Conservation (phyloP, 1,284 basidiomycete species). For the Polyporus tsugae region DNA sequence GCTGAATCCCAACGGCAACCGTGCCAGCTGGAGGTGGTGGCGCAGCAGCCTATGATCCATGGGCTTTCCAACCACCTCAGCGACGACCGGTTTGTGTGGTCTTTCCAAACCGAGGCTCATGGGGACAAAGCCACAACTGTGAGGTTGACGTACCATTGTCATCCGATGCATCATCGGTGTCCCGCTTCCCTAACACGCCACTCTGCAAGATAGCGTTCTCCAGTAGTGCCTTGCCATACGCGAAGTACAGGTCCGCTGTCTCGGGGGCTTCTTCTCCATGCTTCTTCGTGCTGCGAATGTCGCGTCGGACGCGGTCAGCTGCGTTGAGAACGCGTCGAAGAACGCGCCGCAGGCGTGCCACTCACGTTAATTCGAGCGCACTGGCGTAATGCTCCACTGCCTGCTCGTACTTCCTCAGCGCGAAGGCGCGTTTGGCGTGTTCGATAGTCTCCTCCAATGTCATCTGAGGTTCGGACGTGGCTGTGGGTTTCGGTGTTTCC, state of each 20-base stretch:
- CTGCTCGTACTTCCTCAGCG: conserved; percentile 87
- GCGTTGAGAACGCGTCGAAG: conserved; percentile 24
- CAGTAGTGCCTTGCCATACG: conserved; percentile 86
- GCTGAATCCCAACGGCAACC: background rate
- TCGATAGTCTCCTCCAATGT: conserved; percentile 69
- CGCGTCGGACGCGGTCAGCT: conserved; percentile 9
- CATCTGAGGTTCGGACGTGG: conserved; percentile 29
- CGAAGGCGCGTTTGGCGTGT: conserved; percentile 86
- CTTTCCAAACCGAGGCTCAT: background rate
- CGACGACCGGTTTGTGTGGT: background rate
- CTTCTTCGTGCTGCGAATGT: conserved; percentile 64
- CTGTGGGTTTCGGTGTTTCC: conserved; percentile 26
- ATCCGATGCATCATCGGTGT: conserved; percentile 61
- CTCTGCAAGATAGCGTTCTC: conserved; percentile 88
- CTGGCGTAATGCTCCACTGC: conserved; percentile 86
- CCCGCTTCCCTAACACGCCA: conserved; percentile 86
- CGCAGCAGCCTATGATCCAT: background rate
- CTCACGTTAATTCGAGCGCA: conserved; percentile 84
- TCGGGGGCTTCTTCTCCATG: conserved; percentile 80
- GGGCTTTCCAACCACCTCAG: background rate
- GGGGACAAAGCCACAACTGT: background rate
- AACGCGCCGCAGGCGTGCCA: conserved; percentile 27
- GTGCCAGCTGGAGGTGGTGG: background rate
- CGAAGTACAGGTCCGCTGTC: conserved; percentile 84
- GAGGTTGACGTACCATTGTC: conserved; percentile 35